phyloP scores from a whole-genome alignment of 352 stramenopile genomes.

The Phytopythium vexans region DNA sequence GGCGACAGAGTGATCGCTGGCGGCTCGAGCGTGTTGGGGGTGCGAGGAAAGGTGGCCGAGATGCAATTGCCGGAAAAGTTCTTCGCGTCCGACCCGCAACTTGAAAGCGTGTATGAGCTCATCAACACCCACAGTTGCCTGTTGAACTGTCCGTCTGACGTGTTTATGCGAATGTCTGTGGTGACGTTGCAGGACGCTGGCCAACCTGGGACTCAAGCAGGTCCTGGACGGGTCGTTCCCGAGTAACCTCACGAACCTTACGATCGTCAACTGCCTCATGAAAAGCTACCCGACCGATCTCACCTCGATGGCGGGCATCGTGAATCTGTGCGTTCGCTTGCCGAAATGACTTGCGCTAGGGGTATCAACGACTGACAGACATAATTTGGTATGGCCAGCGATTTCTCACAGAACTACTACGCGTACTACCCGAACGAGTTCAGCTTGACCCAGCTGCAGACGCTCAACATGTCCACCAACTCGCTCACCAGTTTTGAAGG shows the following conservation, averaged over 20 bases:
- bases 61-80: constrained; percentile 29
- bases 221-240: constrained; percentile 47
- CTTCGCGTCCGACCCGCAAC: constrained; percentile 25
- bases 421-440: constrained; percentile 51
- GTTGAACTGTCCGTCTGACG: neutral
- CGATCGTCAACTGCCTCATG: constrained; percentile 55
- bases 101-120: constrained; percentile 39
- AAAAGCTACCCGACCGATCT: constrained; percentile 52
- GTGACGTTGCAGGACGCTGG: constrained; percentile 31
- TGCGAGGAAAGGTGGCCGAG: constrained; percentile 40
- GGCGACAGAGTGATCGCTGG: constrained; percentile 40
- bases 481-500: constrained; percentile 42
- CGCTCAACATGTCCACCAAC: constrained; percentile 58
- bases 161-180: constrained; percentile 2
- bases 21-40: constrained; percentile 35
- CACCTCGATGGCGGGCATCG: constrained; percentile 38
- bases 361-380: constrained; percentile 1
- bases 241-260: constrained; percentile 27
- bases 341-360: neutral
- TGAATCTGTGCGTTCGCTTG: constrained; percentile 38
- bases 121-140: neutral
- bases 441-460: constrained; percentile 27
- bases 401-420: constrained; percentile 66
- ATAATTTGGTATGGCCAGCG: constrained; percentile 13
- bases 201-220: constrained; percentile 43